Percentiles rank a stretch among this genome's conserved stretches.
These are phyloP conservation scores for Plasmodium ovale DNA, from an alignment of 169 alveolate genomes.

Conservation along the genomic window DNA sequence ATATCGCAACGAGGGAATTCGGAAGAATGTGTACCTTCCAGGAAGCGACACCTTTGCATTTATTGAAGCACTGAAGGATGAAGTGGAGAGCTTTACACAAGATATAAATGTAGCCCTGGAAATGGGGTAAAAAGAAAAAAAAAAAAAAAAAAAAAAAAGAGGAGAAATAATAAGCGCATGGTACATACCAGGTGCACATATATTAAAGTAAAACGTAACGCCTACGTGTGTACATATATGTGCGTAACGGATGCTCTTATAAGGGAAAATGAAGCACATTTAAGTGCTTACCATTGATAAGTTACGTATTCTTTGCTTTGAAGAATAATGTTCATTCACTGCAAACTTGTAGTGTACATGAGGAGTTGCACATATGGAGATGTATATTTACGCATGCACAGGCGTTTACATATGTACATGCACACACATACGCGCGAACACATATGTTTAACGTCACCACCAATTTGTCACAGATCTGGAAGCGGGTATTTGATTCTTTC, in stretches of 20 bases:
- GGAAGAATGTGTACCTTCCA: constrained; percentile 79
- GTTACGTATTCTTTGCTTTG: no score
- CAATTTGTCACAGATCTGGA: constrained; percentile 33
- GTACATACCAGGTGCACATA: no score
- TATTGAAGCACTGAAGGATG: constrained; percentile 78
- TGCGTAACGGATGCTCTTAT: not conserved
- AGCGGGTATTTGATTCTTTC: constrained; percentile 54
- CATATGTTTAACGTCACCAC: not conserved
- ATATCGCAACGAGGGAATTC: constrained; percentile 58
- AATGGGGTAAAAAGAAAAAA: constrained; percentile 61
- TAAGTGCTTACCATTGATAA: no score
- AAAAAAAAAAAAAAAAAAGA: constrained; percentile 1
- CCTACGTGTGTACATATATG: no score
- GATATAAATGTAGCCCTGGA: constrained; percentile 24
- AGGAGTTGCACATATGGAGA: not conserved
- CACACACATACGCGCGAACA: not conserved
- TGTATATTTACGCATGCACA: not conserved
- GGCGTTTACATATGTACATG: not conserved
- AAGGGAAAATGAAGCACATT: no score
- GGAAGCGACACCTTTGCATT: constrained; percentile 84
- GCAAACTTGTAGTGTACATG: no score
- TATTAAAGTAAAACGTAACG: no score
- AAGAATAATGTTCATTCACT: no score
- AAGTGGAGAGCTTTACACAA: constrained; percentile 54
- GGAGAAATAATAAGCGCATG: not conserved